Evolutionary conservation across 1,139 yeast genomes (phyloP).

Genomic region (Suhomyces wounanorum): DNA sequence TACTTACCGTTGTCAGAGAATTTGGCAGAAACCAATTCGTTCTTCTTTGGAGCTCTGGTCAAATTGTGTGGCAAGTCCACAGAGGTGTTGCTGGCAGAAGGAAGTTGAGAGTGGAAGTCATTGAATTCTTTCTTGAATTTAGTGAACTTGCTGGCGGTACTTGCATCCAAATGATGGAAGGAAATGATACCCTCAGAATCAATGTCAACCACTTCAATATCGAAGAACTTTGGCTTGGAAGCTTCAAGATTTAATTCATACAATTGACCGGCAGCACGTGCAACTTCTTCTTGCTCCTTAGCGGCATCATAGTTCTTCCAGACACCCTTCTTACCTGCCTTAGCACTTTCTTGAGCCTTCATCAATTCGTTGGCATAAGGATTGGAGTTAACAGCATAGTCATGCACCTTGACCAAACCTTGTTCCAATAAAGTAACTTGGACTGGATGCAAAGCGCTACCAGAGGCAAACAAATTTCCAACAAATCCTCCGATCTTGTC

Average conservation of each 20-base stretch:
- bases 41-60: slow-evolving; percentile 50
- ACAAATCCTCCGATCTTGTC: slow-evolving; percentile 84
- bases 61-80: slow-evolving; percentile 51
- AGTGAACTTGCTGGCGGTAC: slow-evolving; percentile 36
- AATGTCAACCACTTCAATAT: slow-evolving; percentile 62
- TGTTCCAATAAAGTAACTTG: slow-evolving; percentile 61
- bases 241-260: slow-evolving; percentile 28
- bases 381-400: slow-evolving; percentile 61
- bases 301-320: slow-evolving; percentile 63
- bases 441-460: slow-evolving; percentile 51
- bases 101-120: slow-evolving; percentile 43
- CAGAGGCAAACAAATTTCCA: slow-evolving; percentile 63
- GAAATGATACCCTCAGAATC: slow-evolving; percentile 51
- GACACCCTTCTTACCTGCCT: slow-evolving; percentile 54
- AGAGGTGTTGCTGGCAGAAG: slow-evolving; percentile 41
- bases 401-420: slow-evolving; percentile 70
- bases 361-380: slow-evolving; percentile 54
- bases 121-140: slow-evolving; percentile 50
- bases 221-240: slow-evolving; percentile 54
- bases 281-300: slow-evolving; percentile 25
- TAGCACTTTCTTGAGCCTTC: slow-evolving; percentile 67
- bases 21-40: slow-evolving; percentile 62
- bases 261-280: slow-evolving; percentile 24
- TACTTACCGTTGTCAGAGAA: slow-evolving; percentile 55
- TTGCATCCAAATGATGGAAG: slow-evolving; percentile 49